Evolutionary conservation across 75 land plant genomes (phyloP).

Genomic region (Sequoiadendron giganteum): DNA sequence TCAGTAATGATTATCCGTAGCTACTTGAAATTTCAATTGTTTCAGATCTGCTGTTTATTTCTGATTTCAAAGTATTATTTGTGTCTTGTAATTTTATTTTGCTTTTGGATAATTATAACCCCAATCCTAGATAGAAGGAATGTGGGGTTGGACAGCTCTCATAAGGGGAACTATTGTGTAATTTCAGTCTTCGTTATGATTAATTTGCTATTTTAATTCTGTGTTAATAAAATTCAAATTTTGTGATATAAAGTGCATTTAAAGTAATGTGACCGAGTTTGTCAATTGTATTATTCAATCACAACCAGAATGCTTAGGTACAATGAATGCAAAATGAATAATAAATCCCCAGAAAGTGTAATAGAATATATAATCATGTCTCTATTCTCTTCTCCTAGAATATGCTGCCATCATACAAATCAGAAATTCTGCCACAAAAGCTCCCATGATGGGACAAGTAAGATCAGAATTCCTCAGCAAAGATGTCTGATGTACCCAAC

Average conservation of each 20-base stretch:
- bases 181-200: neutral
- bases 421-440: neutral
- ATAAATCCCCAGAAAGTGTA: neutral
- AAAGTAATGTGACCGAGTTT: neutral
- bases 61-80: neutral
- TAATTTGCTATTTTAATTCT: neutral
- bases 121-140: neutral
- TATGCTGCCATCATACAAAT: neutral
- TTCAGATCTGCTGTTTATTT: neutral
- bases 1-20: neutral
- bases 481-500: too few species aligned
- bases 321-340: neutral
- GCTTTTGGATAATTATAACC: neutral
- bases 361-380: neutral
- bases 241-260: neutral
- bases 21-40: neutral
- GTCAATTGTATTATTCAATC: neutral
- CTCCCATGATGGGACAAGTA: neutral
- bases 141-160: neutral
- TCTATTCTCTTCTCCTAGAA: neutral
- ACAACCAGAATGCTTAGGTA: neutral
- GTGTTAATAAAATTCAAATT: neutral
- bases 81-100: neutral
- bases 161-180: neutral
- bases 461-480: too few species aligned